Evolutionary conservation across 306 rosid genomes (phyloP).

Genomic region (Hylodesmum podocarpum): DNA sequence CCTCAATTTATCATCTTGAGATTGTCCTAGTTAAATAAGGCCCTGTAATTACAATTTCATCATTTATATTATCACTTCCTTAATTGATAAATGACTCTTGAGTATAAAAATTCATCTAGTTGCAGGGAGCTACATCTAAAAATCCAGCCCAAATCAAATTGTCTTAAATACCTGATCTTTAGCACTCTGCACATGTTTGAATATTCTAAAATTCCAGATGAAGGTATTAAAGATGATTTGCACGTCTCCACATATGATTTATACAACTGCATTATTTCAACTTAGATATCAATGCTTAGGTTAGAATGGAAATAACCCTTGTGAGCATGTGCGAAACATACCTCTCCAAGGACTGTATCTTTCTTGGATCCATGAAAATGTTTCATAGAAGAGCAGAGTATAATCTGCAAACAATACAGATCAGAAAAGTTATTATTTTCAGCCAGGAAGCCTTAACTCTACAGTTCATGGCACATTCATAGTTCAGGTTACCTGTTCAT

Average conservation of each 20-base stretch:
- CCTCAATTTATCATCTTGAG: conserved; percentile 67
- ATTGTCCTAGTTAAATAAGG: conserved; percentile 73
- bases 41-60: conserved; percentile 56
- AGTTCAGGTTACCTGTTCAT: conserved; percentile 79
- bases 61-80: conserved; percentile 3
- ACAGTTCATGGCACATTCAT: not conserved
- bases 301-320: not conserved
- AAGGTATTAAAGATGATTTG: conserved; percentile 63
- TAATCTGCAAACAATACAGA: conserved; percentile 49
- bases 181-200: conserved; percentile 81
- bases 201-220: conserved; percentile 69
- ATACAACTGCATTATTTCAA: conserved; percentile 61
- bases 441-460: not conserved
- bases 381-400: conserved; percentile 79
- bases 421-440: no score
- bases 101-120: not conserved
- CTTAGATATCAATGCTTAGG: not conserved
- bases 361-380: conserved; percentile 73
- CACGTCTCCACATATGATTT: conserved; percentile 66
- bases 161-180: conserved; percentile 70
- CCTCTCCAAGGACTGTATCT: conserved; percentile 78
- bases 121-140: not conserved
- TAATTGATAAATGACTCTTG: not conserved
- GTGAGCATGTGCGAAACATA: conserved; percentile 29
- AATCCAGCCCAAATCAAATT: not conserved